A percentile compares a stretch with the other conserved stretches of the same genome.
phyloP scores from a whole-genome alignment of 2,329 filamentous ascomycete genomes.

The Fusarium sacchari region DNA sequence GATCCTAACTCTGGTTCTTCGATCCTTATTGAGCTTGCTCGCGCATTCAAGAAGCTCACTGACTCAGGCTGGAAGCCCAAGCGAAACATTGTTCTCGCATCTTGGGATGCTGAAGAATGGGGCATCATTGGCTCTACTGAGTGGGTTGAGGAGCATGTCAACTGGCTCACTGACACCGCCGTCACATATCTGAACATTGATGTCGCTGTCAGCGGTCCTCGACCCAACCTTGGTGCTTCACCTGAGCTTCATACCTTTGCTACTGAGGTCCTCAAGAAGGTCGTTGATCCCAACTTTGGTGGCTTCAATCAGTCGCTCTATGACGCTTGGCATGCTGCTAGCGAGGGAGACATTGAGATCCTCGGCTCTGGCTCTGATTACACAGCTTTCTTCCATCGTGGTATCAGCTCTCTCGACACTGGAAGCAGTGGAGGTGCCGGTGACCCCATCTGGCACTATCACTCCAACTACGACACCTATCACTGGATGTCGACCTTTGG shows the following conservation, averaged over 20 bases:
- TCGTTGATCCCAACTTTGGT: conserved; percentile 70
- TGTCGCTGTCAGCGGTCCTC: conserved; percentile 68
- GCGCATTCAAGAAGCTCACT: conserved; percentile 75
- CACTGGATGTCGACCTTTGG: conserved; percentile 85
- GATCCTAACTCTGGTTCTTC: conserved; percentile 86
- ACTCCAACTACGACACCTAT: conserved; percentile 86
- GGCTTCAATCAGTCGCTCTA: conserved; percentile 53
- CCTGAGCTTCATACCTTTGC: conserved; percentile 75
- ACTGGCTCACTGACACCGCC: conserved; percentile 76
- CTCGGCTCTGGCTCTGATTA: conserved; percentile 75
- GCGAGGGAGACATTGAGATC: conserved; percentile 55
- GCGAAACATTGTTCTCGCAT: conserved; percentile 76
- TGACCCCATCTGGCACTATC: conserved; percentile 77
- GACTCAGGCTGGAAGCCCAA: conserved; percentile 82
- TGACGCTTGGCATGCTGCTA: conserved; percentile 53
- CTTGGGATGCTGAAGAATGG: conserved; percentile 81
- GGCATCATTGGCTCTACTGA: conserved; percentile 83
- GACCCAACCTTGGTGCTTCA: conserved; percentile 67
- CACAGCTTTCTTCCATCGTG: conserved; percentile 71
- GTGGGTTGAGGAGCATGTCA: conserved; percentile 85
- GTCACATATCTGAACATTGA: conserved; percentile 87
- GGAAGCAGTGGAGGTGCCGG: conserved; percentile 56
- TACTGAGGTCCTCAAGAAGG: conserved; percentile 67
- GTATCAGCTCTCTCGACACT: conserved; percentile 63
- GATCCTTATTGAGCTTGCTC: conserved; percentile 78